Evolutionary conservation across 1,284 basidiomycete genomes (phyloP).

Genomic region (Ganoderma multipileum): DNA sequence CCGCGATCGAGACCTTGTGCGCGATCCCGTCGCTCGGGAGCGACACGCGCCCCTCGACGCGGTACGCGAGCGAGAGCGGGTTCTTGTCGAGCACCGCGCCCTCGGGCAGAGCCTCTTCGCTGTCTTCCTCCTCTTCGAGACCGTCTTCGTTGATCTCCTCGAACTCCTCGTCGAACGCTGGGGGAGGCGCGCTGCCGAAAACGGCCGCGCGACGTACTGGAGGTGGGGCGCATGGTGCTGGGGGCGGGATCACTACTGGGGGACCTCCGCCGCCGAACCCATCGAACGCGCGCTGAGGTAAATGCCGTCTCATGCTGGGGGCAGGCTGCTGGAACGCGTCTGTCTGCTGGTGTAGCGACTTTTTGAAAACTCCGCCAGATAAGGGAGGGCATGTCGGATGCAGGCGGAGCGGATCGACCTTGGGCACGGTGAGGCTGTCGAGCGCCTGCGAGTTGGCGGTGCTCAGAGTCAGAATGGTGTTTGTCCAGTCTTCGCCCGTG

Average conservation of each 20-base stretch:
- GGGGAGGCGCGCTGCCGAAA: not conserved
- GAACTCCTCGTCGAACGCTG: not conserved
- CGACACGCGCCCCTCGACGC: conserved; percentile 54
- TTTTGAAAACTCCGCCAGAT: not conserved
- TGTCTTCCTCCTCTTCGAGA: not conserved
- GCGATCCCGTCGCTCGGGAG: conserved; percentile 59
- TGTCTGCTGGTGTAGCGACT: not conserved
- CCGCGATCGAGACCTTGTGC: conserved; percentile 60
- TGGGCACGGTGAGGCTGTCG: conserved; percentile 12
- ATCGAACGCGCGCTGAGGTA: not conserved
- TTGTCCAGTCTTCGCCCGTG: conserved; percentile 68
- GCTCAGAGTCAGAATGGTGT: conserved; percentile 19
- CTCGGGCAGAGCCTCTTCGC: not conserved
- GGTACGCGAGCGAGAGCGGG: conserved; percentile 56
- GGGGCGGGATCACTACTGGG: too few species aligned
- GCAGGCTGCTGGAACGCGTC: not conserved
- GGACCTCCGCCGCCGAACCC: not conserved
- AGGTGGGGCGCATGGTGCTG: too few species aligned
- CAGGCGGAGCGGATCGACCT: conserved; percentile 9
- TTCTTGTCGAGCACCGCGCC: conserved; percentile 35
- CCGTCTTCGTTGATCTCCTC: not conserved
- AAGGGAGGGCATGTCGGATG: not conserved
- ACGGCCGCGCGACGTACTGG: not conserved
- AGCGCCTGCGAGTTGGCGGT: conserved; percentile 18
- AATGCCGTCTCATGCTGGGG: not conserved